A percentile compares a stretch with the other conserved stretches of the same genome.
Conservation (phyloP, 164 flowering plant genomes). For the Brasenia schreberi region DNA sequence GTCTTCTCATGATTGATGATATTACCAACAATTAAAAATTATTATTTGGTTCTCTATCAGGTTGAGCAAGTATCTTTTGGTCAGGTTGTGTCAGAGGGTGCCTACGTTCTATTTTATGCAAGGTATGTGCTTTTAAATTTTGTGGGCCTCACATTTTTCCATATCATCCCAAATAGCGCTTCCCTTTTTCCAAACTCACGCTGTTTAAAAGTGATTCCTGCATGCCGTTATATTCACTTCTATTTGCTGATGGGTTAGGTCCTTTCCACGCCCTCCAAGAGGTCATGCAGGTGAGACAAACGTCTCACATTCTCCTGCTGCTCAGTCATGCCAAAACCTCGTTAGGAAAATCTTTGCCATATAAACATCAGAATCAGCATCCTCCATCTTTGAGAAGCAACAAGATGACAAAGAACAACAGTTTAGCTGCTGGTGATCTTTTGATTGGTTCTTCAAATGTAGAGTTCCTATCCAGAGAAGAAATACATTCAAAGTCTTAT, state of each 20-base stretch:
- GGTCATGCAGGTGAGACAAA: conserved; percentile 14
- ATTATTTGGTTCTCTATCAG: conserved; percentile 17
- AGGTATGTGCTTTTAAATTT: conserved; percentile 27
- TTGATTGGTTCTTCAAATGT: conserved; percentile 12
- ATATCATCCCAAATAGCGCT: too few species aligned
- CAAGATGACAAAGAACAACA: conserved; percentile 3
- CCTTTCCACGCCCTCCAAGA: conserved; percentile 53
- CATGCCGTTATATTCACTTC: not conserved
- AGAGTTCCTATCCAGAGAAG: conserved; percentile 16
- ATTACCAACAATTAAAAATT: too few species aligned
- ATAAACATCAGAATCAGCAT: conserved; percentile 13
- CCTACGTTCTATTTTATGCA: conserved; percentile 72
- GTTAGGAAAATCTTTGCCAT: conserved; percentile 19
- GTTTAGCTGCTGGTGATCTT: conserved; percentile 5
- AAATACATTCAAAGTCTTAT: conserved; percentile 7
- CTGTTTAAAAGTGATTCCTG: too few species aligned
- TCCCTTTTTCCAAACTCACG: too few species aligned
- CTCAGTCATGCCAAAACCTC: conserved; percentile 14
- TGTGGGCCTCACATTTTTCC: too few species aligned
- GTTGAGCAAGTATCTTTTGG: conserved; percentile 55
- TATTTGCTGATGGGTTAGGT: conserved; percentile 23
- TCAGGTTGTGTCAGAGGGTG: conserved; percentile 88
- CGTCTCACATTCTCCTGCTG: conserved; percentile 15
- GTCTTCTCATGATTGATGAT: too few species aligned
- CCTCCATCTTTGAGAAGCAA: conserved; percentile 2